Evolutionary conservation across 2,329 filamentous ascomycete genomes (phyloP), one percentile per base, ranked within the genome.

Genomic region (Fusarium heterosporum): DNA sequence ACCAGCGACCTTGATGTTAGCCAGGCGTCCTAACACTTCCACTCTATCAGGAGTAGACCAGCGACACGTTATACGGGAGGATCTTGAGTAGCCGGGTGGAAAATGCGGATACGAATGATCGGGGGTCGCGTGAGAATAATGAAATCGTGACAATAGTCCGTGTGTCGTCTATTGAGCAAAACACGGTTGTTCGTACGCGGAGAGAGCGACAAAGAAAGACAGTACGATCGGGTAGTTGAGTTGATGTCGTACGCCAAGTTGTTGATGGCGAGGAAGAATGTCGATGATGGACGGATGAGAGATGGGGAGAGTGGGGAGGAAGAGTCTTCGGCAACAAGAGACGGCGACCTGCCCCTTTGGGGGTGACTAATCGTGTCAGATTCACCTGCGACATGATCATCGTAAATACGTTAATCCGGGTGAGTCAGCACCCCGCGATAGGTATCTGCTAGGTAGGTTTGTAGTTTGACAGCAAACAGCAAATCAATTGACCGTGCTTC

Each of bases 1-100:
- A 73, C 73, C 75, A 75, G 67, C 56, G 68, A 69, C 63, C 71
- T 72, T 67, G 29, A 61, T 56, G 72, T 75, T 73, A 77, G 76
- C 65, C 61, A 71, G 65, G 61, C 43, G 67, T 65, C 64, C 72
- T 29, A 65, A 48, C 49, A 42, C 67, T 61, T 66, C 61, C 67
- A 60, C 70, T 56, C 64, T 69, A 57, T 61, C 30, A 46, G 69
- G 61, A 74, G 64, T 45, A 72, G 63, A 61, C 71, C 50, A 66
- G 64, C 61, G 62, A 70, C 38, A 67, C 52, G 49, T 36, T 55
- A 36, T 53, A 55, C 16, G 45, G 45, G 30, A 47, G 36, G n/a
- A 50, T 59, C 29, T 61, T 34, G 38, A 66, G 53, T 39, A 52
- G 63, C 38, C 40, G 32, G 16, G 8, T 26, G 19, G 11, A 29